A percentile compares a stretch with the other conserved stretches of the same genome.
These are phyloP conservation scores for Podaxis mareebaensis DNA, from an alignment of 768 basidiomycete genomes.

Conservation along the genomic window DNA sequence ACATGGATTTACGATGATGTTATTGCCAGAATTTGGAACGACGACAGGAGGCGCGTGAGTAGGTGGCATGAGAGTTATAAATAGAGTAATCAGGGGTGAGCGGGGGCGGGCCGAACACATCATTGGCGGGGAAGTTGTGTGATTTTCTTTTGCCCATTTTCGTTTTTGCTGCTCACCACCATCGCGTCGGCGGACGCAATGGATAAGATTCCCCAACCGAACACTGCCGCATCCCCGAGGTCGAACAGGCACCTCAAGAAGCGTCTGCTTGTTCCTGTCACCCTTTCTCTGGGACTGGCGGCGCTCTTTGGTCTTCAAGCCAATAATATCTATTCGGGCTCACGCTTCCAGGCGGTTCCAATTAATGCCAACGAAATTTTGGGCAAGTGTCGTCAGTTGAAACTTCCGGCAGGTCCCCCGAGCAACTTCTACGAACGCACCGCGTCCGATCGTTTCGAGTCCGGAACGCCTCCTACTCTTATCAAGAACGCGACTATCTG, in stretches of 20 bases:
- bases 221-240: conserved; percentile 6
- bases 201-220: conserved; percentile 35
- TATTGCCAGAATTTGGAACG: conserved; percentile 63
- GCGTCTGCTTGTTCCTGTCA: conserved; percentile 22
- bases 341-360: conserved; percentile 28
- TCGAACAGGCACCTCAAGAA: conserved; percentile 14
- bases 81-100: conserved; percentile 16
- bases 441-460: conserved; percentile 61
- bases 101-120: not conserved
- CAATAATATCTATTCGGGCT: not conserved
- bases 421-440: conserved; percentile 37
- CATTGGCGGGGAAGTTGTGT: not conserved
- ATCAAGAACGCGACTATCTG: conserved; percentile 73
- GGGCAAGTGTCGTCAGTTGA: conserved; percentile 50
- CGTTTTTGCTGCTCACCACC: conserved; percentile 11
- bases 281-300: conserved; percentile 21
- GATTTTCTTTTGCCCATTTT: not conserved
- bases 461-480: conserved; percentile 62
- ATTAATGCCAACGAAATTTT: conserved; percentile 43
- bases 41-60: conserved; percentile 53
- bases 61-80: conserved; percentile 25
- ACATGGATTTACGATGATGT: conserved; percentile 61
- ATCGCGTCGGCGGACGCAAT: conserved; percentile 20
- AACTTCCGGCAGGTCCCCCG: conserved; percentile 48
- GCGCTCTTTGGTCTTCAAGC: not conserved